Base-by-base conservation (phyloP, 805 yeast genomes). In the Starmerella stigmatis region DNA sequence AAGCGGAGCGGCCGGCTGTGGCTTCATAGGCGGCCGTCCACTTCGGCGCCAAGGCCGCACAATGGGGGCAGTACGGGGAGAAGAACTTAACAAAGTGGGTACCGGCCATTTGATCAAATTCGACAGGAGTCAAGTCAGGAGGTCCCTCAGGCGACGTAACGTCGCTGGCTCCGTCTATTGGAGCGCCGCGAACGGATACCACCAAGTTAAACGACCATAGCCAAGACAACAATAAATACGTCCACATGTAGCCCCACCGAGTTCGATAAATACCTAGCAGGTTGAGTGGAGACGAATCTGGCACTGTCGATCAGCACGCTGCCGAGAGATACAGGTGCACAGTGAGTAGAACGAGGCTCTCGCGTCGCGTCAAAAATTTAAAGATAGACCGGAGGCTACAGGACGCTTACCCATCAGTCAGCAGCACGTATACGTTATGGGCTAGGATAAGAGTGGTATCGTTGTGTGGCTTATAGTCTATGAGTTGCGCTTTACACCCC, bases 51-150 rank as follows among this genome's bases (percentile, higher is more conserved):
- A 92, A 65, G 7, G 65, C 69, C 50, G 67, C 72, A 65, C 98
- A 92, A 63, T 89, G 97, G 7, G 67, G 61, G 61, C 98, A 92
- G 57, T 79, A 79, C 0, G 98, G 98, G 26, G 95, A 85, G 60
- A 65, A 92, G 64, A 86, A 88, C 64, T 89, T 96, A 27, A 89
- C 79, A 57, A 89, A 71, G 57, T 86, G 80, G 17, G 78, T 64
- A 3, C 81, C 81, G 9, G 69, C 43, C 35, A 63, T 16, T 67
- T 31, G 21, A 8, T 19, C 25, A 35, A 53, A 55, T 23, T 49
- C 42, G n/a, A 44, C 48, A 5, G 52, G 50, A 2, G 48, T 48
- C 26, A 55, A 39, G 16, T 46, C 41, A 2, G 47, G 49, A 11
- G 51, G 49, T 13, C 20, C 42, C 5, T 13, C 31, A 22, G 27